Conservation (phyloP, 78 protist species). For the Dictyostelium firmibasis region DNA sequence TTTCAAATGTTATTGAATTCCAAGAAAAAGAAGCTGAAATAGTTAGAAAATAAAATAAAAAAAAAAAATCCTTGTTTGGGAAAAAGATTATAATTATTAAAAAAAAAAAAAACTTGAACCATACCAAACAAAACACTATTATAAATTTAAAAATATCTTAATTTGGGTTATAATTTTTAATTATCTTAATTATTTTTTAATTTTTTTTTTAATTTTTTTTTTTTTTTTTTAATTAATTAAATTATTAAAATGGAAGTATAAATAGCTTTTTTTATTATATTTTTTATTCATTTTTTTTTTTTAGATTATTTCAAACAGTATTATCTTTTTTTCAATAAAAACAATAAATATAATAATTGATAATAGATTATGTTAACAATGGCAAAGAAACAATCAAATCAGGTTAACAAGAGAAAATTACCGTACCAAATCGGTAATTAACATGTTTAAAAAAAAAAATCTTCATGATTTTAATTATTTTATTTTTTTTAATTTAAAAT, state of each 20-base stretch:
- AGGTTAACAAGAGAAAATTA: background rate
- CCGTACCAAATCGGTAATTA: background rate
- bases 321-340: background rate
- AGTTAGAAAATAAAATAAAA: background rate
- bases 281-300: background rate
- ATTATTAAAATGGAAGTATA: background rate
- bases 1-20: slow-evolving; percentile 13
- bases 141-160: background rate
- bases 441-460: background rate
- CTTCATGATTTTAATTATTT: background rate
- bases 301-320: background rate
- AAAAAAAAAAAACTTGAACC: too few species aligned
- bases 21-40: slow-evolving; percentile 8
- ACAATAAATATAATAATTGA: background rate
- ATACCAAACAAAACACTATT: background rate
- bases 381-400: background rate
- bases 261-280: background rate
- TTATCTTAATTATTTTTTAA: background rate
- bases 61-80: background rate
- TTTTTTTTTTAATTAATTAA: background rate
- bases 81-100: background rate
- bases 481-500: too few species aligned
- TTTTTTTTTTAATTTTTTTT: background rate
- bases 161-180: background rate
- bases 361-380: background rate